Evolutionary conservation across 306 rosid genomes (phyloP).

Genomic region (Rubus parviflorus): DNA sequence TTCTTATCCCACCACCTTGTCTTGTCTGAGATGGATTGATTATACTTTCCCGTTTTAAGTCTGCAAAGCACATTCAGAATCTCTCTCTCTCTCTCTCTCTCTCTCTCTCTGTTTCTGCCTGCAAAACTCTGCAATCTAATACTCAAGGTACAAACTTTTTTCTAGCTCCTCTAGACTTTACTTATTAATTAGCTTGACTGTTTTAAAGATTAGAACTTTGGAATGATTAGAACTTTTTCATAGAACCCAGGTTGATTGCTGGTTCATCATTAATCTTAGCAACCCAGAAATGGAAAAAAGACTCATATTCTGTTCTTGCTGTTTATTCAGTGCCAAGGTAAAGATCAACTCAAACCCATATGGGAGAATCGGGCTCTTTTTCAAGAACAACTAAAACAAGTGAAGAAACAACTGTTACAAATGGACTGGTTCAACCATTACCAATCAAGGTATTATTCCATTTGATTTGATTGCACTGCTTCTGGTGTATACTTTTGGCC

Average conservation of each 20-base stretch:
- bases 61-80: background rate
- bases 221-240: background rate
- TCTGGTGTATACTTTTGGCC: background rate
- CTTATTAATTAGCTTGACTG: background rate
- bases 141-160: slow-evolving; percentile 3
- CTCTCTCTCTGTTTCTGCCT: background rate
- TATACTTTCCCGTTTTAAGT: background rate
- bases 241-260: background rate
- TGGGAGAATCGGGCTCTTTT: slow-evolving; percentile 45
- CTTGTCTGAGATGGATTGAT: slow-evolving; percentile 4
- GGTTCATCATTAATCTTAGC: background rate
- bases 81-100: background rate
- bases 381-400: slow-evolving; percentile 23
- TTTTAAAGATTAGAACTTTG: background rate
- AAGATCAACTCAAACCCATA: slow-evolving; percentile 12
- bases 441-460: slow-evolving; percentile 38
- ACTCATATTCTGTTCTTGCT: background rate
- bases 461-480: slow-evolving; percentile 12
- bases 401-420: slow-evolving; percentile 23
- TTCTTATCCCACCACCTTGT: slow-evolving; percentile 14
- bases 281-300: background rate
- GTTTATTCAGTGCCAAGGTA: slow-evolving; percentile 4
- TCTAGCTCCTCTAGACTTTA: background rate
- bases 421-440: slow-evolving; percentile 32
- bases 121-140: background rate